Conservation (phyloP, 164 flowering plant species). For the Liriodendron chinense region DNA sequence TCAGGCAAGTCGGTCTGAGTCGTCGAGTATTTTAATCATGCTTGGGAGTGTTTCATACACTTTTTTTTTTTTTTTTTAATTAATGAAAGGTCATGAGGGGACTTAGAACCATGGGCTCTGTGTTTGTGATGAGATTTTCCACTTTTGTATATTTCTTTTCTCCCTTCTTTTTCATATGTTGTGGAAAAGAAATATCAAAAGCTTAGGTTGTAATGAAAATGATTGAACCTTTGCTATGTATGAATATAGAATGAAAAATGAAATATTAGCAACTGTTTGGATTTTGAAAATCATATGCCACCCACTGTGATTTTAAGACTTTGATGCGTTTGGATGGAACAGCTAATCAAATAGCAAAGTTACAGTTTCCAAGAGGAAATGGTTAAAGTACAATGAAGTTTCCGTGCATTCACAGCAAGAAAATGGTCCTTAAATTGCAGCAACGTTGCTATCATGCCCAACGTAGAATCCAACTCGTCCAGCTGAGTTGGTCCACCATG, state of each 20-base stretch:
- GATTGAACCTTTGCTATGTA: background rate
- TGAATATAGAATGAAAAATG: background rate
- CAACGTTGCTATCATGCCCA: no score
- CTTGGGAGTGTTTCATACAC: background rate
- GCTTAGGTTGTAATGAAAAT: constrained; percentile 7
- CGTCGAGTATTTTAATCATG: background rate
- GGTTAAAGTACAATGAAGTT: background rate
- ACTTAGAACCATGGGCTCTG: constrained; percentile 10
- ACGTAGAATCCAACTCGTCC: no score
- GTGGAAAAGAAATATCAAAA: constrained; percentile 1
- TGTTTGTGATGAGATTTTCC: constrained; percentile 24
- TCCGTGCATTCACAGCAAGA: no score
- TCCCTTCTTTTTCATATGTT: background rate
- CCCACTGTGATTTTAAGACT: background rate
- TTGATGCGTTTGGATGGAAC: background rate
- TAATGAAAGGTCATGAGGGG: constrained; percentile 30
- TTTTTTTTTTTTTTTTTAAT: background rate
- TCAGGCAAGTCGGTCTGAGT: no score
- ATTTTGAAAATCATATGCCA: background rate
- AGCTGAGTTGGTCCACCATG: no score
- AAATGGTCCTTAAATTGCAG: no score
- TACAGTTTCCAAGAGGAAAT: background rate
- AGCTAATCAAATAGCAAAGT: background rate
- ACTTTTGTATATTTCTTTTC: constrained; percentile 11
- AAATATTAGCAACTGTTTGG: background rate